Percentiles rank a stretch among this genome's conserved stretches.
Evolutionary conservation across 2,329 filamentous ascomycete species (phyloP).

Genomic region (Coniochaeta sp.): DNA sequence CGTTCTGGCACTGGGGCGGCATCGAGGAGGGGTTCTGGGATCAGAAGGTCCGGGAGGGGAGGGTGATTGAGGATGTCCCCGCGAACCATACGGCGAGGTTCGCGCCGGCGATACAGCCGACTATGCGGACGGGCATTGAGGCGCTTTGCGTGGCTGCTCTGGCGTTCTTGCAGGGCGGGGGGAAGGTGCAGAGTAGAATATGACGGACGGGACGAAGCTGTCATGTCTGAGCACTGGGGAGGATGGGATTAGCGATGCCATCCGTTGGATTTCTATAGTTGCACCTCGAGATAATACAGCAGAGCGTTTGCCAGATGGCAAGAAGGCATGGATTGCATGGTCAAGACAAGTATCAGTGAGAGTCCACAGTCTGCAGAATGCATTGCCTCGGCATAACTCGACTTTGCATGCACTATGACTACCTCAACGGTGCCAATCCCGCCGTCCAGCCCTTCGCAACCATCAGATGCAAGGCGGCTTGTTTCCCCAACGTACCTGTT

Average conservation of each 20-base stretch:
- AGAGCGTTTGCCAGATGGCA: too few species aligned
- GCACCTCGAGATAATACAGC: too few species aligned
- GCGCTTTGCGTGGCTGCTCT: constrained; percentile 8
- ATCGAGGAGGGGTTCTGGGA: constrained; percentile 2
- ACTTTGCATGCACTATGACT: too few species aligned
- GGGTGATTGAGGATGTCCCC: constrained; percentile 6
- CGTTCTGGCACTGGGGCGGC: constrained; percentile 5
- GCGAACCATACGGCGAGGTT: constrained; percentile 11
- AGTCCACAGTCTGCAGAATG: too few species aligned
- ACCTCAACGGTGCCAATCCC: too few species aligned
- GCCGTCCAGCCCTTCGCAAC: too few species aligned
- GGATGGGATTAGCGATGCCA: too few species aligned
- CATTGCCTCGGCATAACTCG: too few species aligned
- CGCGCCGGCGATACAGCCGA: constrained; percentile 11
- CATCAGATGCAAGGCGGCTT: neutral
- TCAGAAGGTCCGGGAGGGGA: constrained; percentile 2
- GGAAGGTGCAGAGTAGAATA: neutral
- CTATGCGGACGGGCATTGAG: constrained; percentile 8
- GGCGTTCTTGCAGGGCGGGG: constrained; percentile 1
- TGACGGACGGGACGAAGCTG: neutral
- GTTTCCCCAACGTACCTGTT: neutral
- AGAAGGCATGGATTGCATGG: too few species aligned
- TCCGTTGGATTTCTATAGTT: too few species aligned
- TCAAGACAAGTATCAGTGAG: too few species aligned
- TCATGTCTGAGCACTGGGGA: neutral